Percentiles rank a stretch among this genome's conserved stretches.
Evolutionary conservation across 352 stramenopile genomes (phyloP).

Genomic region (Aphanomyces cochlioides): DNA sequence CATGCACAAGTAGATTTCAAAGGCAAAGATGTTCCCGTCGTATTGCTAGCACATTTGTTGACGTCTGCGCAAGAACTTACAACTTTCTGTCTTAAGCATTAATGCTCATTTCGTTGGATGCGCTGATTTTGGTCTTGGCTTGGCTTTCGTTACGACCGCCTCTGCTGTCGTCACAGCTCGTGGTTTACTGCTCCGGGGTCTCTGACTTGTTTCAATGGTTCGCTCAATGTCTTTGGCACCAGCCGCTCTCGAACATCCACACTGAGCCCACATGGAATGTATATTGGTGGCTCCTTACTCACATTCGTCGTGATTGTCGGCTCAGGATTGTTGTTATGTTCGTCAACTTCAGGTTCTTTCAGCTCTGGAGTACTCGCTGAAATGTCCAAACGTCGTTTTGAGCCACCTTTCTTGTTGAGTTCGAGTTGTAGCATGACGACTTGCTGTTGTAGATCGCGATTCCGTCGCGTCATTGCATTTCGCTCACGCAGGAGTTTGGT

Average conservation of each 20-base stretch:
- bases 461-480: conserved; percentile 53
- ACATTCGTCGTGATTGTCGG: conserved; percentile 1
- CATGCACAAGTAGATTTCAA: no score
- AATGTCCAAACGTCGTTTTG: not conserved
- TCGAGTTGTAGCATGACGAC: not conserved
- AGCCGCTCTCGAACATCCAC: not conserved
- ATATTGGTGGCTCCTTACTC: conserved; percentile 5
- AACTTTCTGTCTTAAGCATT: not conserved
- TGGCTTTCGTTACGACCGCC: not conserved
- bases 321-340: not conserved
- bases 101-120: not conserved
- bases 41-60: no score
- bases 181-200: no score
- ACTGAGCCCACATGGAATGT: conserved; percentile 22
- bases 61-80: not conserved
- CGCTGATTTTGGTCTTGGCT: not conserved
- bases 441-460: conserved; percentile 56
- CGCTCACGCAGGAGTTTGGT: conserved; percentile 57
- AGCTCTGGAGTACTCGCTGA: not conserved
- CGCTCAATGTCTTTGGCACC: no score
- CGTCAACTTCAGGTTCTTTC: no score
- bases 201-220: no score
- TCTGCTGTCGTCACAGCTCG: not conserved
- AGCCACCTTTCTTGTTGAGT: not conserved
- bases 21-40: no score